A percentile compares a stretch with the other conserved stretches of the same genome.
These are phyloP conservation scores for Dianthus caryophyllus DNA, from an alignment of 148 eudicot genomes.

Conservation along the genomic window DNA sequence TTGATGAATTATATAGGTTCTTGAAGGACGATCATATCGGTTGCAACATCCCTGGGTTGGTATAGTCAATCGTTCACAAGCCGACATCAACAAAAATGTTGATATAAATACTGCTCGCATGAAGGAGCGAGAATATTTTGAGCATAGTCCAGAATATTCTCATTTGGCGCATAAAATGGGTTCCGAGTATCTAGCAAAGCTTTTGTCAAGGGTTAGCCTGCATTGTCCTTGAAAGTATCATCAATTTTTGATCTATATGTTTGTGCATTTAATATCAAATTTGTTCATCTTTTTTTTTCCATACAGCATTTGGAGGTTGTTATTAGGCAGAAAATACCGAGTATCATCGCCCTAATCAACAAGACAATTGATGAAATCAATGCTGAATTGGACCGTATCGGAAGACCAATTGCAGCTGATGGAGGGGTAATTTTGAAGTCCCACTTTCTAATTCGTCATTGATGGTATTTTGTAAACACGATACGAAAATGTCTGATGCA, in stretches of 20 bases:
- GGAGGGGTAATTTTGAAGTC: constrained; percentile 74
- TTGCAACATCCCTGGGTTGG: constrained; percentile 99
- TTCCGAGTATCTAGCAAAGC: constrained; percentile 87
- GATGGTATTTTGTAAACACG: neutral
- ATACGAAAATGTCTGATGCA: neutral
- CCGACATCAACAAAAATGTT: constrained; percentile 95
- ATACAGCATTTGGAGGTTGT: constrained; percentile 90
- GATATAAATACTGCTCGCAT: constrained; percentile 80
- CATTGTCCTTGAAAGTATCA: constrained; percentile 7
- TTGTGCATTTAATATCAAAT: neutral
- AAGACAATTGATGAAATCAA: constrained; percentile 94
- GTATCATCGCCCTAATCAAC: constrained; percentile 88
- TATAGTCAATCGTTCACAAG: constrained; percentile 97
- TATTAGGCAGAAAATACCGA: constrained; percentile 87
- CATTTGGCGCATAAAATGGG: constrained; percentile 97
- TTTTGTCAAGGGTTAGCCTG: constrained; percentile 76
- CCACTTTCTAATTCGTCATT: neutral
- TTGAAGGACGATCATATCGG: constrained; percentile 95
- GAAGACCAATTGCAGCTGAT: constrained; percentile 84
- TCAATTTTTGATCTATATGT: constrained; percentile 2
- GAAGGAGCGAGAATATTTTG: constrained; percentile 93
- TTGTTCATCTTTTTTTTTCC: constrained; percentile 14
- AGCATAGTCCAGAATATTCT: constrained; percentile 90
- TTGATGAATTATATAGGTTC: constrained; percentile 46
- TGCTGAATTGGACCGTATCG: constrained; percentile 95